A percentile compares a stretch with the other conserved stretches of the same genome.
phyloP scores from a whole-genome alignment of 164 flowering plant species.

The Vitis cinerea region DNA sequence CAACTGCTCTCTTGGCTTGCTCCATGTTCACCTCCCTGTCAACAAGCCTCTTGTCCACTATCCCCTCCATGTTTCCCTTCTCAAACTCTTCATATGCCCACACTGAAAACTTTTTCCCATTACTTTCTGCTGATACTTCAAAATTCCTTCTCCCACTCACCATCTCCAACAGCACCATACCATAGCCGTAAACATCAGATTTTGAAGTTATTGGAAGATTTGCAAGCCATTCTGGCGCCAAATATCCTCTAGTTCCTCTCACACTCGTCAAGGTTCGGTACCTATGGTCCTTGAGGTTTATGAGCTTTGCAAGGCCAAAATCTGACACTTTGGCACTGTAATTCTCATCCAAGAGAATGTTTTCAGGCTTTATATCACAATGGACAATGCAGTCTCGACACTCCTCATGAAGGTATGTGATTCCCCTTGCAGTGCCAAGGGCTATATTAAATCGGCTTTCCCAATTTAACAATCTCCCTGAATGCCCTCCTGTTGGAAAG shows the following conservation, averaged over 20 bases:
- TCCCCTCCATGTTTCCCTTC: neutral
- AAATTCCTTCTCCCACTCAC: constrained; percentile 8
- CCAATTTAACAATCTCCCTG: neutral
- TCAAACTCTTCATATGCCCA: constrained; percentile 1
- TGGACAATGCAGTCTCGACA: neutral
- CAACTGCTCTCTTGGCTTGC: neutral
- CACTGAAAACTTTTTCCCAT: constrained; percentile 3
- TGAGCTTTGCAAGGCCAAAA: constrained; percentile 1
- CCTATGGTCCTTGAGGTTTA: neutral
- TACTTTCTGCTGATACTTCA: neutral
- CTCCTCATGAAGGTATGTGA: constrained; percentile 7
- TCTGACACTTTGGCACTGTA: constrained; percentile 1
- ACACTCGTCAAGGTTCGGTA: neutral
- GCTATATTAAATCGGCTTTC: neutral
- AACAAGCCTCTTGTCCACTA: neutral
- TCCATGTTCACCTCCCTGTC: neutral
- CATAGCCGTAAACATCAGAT: constrained; percentile 5
- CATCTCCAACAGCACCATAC: constrained; percentile 3
- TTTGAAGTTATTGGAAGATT: neutral
- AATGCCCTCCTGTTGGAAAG: neutral
- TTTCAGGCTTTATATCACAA: neutral
- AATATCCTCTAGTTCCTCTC: constrained; percentile 4
- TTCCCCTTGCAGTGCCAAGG: neutral
- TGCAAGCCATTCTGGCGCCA: constrained; percentile 4
- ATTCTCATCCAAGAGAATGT: constrained; percentile 7